Conservation (phyloP, 148 eudicot genomes). For the Arbutus unedo region DNA sequence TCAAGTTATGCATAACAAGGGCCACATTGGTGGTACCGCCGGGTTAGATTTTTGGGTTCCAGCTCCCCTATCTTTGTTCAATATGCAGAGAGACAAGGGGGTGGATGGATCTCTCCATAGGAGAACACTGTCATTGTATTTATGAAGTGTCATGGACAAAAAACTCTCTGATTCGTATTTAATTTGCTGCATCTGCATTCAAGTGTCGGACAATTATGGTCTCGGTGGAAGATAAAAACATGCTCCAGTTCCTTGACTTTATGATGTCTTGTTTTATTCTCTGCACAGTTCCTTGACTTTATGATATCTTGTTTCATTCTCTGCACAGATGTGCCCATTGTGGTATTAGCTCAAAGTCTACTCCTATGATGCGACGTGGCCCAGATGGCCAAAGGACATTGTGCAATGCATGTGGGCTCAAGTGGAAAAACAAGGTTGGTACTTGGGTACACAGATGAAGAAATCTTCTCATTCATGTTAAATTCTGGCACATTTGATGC, state of each 20-base stretch:
- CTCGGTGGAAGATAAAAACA: background rate
- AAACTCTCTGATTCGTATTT: background rate
- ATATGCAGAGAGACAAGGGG: background rate
- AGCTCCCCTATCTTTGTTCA: background rate
- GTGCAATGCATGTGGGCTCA: constrained; percentile 70
- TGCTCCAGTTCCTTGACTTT: background rate
- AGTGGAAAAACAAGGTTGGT: constrained; percentile 66
- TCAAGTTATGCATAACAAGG: background rate
- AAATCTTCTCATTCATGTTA: background rate
- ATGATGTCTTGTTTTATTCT: constrained; percentile 2
- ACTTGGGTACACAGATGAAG: background rate
- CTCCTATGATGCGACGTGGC: constrained; percentile 77
- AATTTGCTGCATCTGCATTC: background rate
- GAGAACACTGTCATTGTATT: background rate
- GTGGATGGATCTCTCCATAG: background rate
- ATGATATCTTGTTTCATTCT: constrained; percentile 2
- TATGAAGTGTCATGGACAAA: background rate
- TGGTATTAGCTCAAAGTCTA: constrained; percentile 56
- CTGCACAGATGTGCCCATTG: constrained; percentile 55
- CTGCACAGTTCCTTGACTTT: background rate
- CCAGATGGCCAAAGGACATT: constrained; percentile 64
- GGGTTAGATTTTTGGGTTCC: background rate
- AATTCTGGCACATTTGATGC: background rate
- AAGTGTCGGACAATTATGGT: background rate
- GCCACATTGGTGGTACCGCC: background rate